Evolutionary conservation across 306 rosid species (phyloP), one percentile per base, ranked within the genome.

Genomic region (Vigna unguiculata): DNA sequence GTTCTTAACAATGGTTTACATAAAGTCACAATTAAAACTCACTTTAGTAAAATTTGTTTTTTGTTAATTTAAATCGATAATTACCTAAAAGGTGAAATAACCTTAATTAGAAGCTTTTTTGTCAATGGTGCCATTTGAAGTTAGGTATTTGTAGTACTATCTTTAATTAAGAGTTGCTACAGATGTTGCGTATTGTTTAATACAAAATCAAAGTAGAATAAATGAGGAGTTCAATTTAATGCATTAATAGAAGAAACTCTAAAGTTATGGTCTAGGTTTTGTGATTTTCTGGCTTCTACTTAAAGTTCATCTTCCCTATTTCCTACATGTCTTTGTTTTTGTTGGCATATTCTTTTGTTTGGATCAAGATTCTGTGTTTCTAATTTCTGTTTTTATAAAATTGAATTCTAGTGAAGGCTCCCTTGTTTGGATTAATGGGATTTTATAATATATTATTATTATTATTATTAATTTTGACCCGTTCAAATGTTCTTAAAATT

Each of bases 331-430:
- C 74, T 28, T 32, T 40, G 17, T 69, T 55, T 55, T 32, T 53
- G 36, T 69, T 55, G 80, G 58, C 52, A n/a, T 25, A 47, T 24
- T 52, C 71, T 68, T 40, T 58, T 67, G 59, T 55, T n/a, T 34
- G 47, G 64, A 65, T 57, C 10, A 3, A 59, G 30, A 22, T 68
- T 67, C 46, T 57, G 3, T 58, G 11, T 46, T 59, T 54, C 38
- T 9, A 62, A 24, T 51, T 15, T 30, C 13, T 9, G 9, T 52
- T 52, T 71, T 36, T 15, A 13, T 47, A 6, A 15, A 30, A 60
- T 6, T 25, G 45, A 48, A 62, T 69, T 48, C 6, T n/a, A n/a
- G n/a, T n/a, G n/a, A n/a, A n/a, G n/a, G n/a, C n/a, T 53, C 40
- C 48, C 25, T 38, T 75, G 16, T 62, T 63, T 63, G 40, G 15